Base-by-base conservation (phyloP, 78 protist species). In the Speleostelium caveatum region DNA sequence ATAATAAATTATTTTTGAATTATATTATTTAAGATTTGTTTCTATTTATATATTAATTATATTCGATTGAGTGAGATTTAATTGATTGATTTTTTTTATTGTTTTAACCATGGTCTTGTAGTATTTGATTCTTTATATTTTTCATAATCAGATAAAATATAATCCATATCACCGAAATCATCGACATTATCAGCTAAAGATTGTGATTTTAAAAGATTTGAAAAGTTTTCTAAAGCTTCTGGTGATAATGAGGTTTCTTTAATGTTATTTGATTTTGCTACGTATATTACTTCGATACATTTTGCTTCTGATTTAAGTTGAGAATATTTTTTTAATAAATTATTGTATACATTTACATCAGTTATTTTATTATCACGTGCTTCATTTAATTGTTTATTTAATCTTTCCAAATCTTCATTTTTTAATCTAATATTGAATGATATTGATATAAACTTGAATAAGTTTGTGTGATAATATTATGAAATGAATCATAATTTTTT, bases 51-150 rank as follows among this genome's bases (percentile, higher is more conserved):
- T n/a, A n/a, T n/a, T n/a, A n/a, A n/a, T n/a, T n/a, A n/a, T n/a
- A n/a, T n/a, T n/a, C 56, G 14, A 49, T 14, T 16, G 14, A 49
- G 14, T 56, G n/a, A 16, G 4, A n/a, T 21, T 21, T 61, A 61
- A 61, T 61, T 30, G 2, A 58, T 8, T 6, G 3, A 62, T 62
- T 5, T 62, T 30, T 30, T 75, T 39, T 24, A 41, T 60, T 75
- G 21, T 22, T 80, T 80, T 68, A 67, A 67, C 75, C 75, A 80
- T 66, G 89, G 89, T 80, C 76, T 66, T 80, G 78, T 66, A n/a
- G 89, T 80, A 28, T 30, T 12, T 16, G 89, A 41, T 68, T 69
- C 89, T 49, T 67, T 80, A 51, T 68, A 80, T 38, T 28, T 5
- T 65, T 67, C 36, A 68, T 45, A 80, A 8, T 80, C 89, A 0